Evolutionary conservation across 2,329 filamentous ascomycete species (phyloP).

Genomic region (Drechslera avenae): DNA sequence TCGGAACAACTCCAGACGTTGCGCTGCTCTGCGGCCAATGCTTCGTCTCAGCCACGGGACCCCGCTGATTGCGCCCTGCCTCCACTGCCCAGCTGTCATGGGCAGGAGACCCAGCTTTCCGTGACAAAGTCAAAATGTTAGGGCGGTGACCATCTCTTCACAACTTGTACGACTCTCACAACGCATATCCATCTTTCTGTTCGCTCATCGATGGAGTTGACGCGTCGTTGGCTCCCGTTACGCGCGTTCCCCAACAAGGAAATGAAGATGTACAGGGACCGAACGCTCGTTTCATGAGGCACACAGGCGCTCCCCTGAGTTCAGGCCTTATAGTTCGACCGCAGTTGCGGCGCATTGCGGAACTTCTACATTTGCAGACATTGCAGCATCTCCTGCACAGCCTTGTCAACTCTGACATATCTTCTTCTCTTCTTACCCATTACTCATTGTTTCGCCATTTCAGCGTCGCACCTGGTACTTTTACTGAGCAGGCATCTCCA

Average conservation of each 20-base stretch:
- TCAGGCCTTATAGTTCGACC: constrained; percentile 17
- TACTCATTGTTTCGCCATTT: neutral
- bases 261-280: constrained; percentile 26
- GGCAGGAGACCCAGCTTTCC: constrained; percentile 2
- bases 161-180: neutral
- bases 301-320: constrained; percentile 26
- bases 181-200: neutral
- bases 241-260: constrained; percentile 7
- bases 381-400: constrained; percentile 6
- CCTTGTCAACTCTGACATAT: constrained; percentile 2
- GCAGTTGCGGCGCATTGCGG: constrained; percentile 12
- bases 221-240: constrained; percentile 3
- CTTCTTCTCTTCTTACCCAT: neutral
- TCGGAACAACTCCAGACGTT: neutral
- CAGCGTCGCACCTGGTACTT: neutral
- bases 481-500: neutral
- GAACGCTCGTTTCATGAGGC: constrained; percentile 29
- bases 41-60: neutral
- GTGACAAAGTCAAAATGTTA: constrained; percentile 8
- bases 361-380: neutral
- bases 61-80: neutral
- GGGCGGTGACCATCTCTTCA: neutral
- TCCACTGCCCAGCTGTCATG: neutral
- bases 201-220: neutral
- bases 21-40: neutral